Percentiles rank a stretch among this genome's conserved stretches.
Evolutionary conservation across 176 grass and related monocot genomes (phyloP).

Genomic region (Raddia distichophylla): DNA sequence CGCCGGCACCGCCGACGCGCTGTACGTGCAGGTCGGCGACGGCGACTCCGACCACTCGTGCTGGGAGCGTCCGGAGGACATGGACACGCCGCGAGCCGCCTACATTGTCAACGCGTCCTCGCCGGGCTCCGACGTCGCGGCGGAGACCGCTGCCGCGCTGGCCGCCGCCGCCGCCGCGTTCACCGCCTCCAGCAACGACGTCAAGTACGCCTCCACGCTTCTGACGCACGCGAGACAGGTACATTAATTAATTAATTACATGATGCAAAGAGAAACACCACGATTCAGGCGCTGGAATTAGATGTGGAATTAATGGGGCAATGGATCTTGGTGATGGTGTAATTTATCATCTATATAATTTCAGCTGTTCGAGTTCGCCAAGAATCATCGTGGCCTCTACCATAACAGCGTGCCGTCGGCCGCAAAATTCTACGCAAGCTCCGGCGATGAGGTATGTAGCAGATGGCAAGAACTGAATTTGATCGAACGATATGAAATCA

Average conservation of each 20-base stretch:
- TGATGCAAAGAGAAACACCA: not conserved
- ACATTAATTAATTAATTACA: not conserved
- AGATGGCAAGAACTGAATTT: not conserved
- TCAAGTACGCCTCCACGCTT: conserved; percentile 35
- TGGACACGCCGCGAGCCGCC: conserved; percentile 60
- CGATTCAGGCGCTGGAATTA: not conserved
- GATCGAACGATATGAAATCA: not conserved
- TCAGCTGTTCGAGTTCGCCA: conserved; percentile 74
- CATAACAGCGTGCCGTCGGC: conserved; percentile 59
- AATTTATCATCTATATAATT: conserved; percentile 21
- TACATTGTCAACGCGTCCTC: conserved; percentile 45
- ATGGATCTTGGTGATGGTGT: not conserved
- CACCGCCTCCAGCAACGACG: not conserved
- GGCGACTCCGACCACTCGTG: conserved; percentile 78
- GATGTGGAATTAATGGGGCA: not conserved
- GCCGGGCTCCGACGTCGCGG: conserved; percentile 73
- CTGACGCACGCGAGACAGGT: conserved; percentile 71
- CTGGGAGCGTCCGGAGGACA: conserved; percentile 92
- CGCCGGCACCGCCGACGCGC: conserved; percentile 29
- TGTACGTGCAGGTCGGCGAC: conserved; percentile 84
- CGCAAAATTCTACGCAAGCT: conserved; percentile 58
- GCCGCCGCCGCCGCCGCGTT: conserved; percentile 63
- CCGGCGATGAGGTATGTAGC: conserved; percentile 64
- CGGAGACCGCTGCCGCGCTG: conserved; percentile 71
- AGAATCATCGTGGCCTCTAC: conserved; percentile 64